Base-by-base conservation (phyloP, 768 basidiomycete genomes). In the Xanthoconium purpureum region DNA sequence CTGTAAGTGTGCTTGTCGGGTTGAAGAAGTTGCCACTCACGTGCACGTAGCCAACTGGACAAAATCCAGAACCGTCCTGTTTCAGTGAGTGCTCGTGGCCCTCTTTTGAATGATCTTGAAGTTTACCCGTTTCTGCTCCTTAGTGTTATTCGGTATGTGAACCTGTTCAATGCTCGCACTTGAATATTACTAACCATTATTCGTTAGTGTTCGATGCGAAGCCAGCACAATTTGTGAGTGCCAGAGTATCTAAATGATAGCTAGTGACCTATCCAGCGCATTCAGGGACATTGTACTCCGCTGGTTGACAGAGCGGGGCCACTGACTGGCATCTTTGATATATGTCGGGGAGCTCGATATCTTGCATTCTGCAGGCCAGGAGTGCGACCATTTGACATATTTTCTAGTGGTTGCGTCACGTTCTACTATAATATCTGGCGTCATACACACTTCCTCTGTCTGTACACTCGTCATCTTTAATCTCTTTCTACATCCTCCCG, bases 171-270 rank as follows among this genome's bases (percentile, higher is more conserved):
- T 40, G 24, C n/a, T 49, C 33, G 36, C 36, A 44, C 46, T 10
- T 48, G 10, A 8, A 33, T 36, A 6, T 44, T 15, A 24, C 57
- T 54, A 42, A 58, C 28, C 33, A 37, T 36, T 24, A 14, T 47
- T 24, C 45, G 47, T 1, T 63, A 97, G 94, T 96, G 94, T 70
- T 97, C 93, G 3, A 95, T 96, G 88, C 95, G 94, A 73, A 94
- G 87, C 66, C 89, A 91, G 71, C 93, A 97, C 71, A 97, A 97
- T 68, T 75, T 97, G 88, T 90, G 63, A 53, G 89, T 70, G 35
- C 29, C 10, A 18, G 4, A 12, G 8, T 10, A 47, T 11, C 20
- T 4, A 6, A 4, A 29, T 33, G 38, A 29, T 18, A 3, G 13
- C 17, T 17, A 24, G 20, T 50, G 48, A 45, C 43, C 60, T 33